Evolutionary conservation across 2,329 filamentous ascomycete species (phyloP), one percentile per base, ranked within the genome.

Genomic region (Samsoniella hepiali): DNA sequence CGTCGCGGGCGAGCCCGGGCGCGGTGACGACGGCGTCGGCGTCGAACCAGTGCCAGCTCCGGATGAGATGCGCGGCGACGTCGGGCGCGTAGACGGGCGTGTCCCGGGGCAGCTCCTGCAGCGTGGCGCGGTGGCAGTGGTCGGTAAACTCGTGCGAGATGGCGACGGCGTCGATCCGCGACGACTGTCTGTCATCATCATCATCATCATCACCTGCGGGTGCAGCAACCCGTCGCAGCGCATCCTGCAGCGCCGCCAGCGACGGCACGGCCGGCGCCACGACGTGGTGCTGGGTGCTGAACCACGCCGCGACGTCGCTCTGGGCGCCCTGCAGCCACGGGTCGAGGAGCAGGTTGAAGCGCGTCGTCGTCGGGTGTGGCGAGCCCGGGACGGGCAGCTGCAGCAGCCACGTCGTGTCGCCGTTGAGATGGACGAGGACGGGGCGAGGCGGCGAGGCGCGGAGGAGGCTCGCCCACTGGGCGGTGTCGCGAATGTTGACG

Each of bases 81-180:
- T 81, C 79, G 2, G 84, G 82, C 13, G 86, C 86, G 64, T 88
- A 82, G 0, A 90, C 77, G 0, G 86, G 85, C 4, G 86, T 82
- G 50, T 77, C 72, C 1, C 68, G 67, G 6, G 83, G 76, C 3
- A 89, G 72, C 67, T 88, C 81, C 50, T 81, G 71, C 32, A 90
- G 74, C 15, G 87, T 90, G 3, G 82, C 78, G 65, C 82, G 78
- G 69, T 90, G 86, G 72, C 86, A 89, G 70, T 89, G 88, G 69
- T 90, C 87, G 1, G 87, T 89, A 67, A 89, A 90, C 70, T 89
- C 87, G 69, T 90, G 87, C 17, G 80, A 84, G 38, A 89, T 78
- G 34, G 79, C 78, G 2, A 89, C 84, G 2, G 76, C 82, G 70
- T 90, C 87, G 36, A 89, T 81, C 51, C 78, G 77, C 13, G 75